Evolutionary conservation across 1,284 basidiomycete species (phyloP).

Genomic region (Cutaneotrichosporon spelunceum): DNA sequence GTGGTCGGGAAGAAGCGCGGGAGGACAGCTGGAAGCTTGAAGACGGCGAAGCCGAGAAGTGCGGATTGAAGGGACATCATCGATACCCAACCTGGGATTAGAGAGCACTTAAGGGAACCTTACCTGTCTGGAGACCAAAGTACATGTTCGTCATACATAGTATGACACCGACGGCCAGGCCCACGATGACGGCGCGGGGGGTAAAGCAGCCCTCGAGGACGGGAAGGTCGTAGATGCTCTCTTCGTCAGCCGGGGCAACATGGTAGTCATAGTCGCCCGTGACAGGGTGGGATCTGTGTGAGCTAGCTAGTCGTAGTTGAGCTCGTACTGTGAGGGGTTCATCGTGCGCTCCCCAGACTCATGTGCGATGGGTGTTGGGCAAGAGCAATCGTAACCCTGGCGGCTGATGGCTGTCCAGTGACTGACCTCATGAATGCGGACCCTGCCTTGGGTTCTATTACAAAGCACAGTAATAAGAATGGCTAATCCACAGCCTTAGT

Average conservation of each 20-base stretch:
- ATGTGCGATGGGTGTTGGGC: background rate
- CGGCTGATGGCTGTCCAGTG: no score
- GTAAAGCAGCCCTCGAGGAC: slow-evolving; percentile 45
- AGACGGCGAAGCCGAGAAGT: slow-evolving; percentile 83
- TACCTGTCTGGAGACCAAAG: slow-evolving; percentile 51
- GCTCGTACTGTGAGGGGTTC: background rate
- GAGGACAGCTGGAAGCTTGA: slow-evolving; percentile 60
- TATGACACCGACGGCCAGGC: slow-evolving; percentile 47
- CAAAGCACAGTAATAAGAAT: background rate
- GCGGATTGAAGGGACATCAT: slow-evolving; percentile 93
- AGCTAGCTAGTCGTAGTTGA: background rate
- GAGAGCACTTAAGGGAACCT: background rate
- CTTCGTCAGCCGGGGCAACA: slow-evolving; percentile 22
- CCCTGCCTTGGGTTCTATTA: background rate
- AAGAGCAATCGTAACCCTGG: background rate
- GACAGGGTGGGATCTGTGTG: slow-evolving; percentile 21
- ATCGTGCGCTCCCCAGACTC: background rate
- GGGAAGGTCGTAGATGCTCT: slow-evolving; percentile 18
- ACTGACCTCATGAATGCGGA: background rate
- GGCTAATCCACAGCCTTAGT: slow-evolving; percentile 17
- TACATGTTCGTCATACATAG: slow-evolving; percentile 53
- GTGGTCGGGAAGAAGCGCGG: slow-evolving; percentile 51
- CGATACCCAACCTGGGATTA: slow-evolving; percentile 49
- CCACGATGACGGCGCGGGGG: slow-evolving; percentile 46
- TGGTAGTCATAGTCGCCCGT: slow-evolving; percentile 24